Percentiles rank a stretch among this genome's conserved stretches.
These are phyloP conservation scores for Glaciozyma antarctica DNA, from an alignment of 768 basidiomycete species.

Conservation along the genomic window DNA sequence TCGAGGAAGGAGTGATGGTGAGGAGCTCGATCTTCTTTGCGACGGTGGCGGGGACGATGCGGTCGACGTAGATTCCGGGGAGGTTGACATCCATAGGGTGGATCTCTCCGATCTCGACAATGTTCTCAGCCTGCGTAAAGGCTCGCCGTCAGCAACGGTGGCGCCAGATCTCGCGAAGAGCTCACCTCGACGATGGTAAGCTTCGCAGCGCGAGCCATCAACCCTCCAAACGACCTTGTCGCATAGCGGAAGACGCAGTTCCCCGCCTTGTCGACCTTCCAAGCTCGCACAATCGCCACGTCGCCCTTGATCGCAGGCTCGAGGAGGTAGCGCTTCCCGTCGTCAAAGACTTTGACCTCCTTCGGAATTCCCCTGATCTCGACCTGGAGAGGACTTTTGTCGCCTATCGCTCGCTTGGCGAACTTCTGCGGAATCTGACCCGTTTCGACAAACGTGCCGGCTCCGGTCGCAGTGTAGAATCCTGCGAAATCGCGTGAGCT, in stretches of 20 bases:
- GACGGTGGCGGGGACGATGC: slow-evolving; percentile 64
- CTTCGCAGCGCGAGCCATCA: slow-evolving; percentile 78
- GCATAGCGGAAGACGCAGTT: slow-evolving; percentile 83
- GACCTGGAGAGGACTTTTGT: slow-evolving; percentile 58
- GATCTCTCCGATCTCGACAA: slow-evolving; percentile 67
- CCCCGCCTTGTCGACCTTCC: slow-evolving; percentile 79
- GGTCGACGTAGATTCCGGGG: slow-evolving; percentile 48
- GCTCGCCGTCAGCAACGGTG: not conserved
- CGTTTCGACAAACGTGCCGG: slow-evolving; percentile 5
- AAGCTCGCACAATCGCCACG: slow-evolving; percentile 64
- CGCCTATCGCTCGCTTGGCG: slow-evolving; percentile 2
- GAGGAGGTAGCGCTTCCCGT: slow-evolving; percentile 64
- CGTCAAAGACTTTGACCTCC: slow-evolving; percentile 62
- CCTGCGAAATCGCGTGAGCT: no score
- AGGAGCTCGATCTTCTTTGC: slow-evolving; percentile 65
- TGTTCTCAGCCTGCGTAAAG: slow-evolving; percentile 57
- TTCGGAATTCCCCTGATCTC: slow-evolving; percentile 62
- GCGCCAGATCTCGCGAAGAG: not conserved
- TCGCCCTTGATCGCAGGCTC: slow-evolving; percentile 50
- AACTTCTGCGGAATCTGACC: slow-evolving; percentile 52
- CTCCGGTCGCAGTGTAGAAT: slow-evolving; percentile 79
- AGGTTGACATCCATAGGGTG: slow-evolving; percentile 61
- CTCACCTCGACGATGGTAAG: slow-evolving; percentile 66
- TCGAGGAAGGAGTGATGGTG: slow-evolving; percentile 39
- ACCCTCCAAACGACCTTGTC: slow-evolving; percentile 69